A percentile compares a stretch with the other conserved stretches of the same genome.
phyloP scores from a whole-genome alignment of 1,139 yeast genomes.

The Kluyveromyces marxianus region DNA sequence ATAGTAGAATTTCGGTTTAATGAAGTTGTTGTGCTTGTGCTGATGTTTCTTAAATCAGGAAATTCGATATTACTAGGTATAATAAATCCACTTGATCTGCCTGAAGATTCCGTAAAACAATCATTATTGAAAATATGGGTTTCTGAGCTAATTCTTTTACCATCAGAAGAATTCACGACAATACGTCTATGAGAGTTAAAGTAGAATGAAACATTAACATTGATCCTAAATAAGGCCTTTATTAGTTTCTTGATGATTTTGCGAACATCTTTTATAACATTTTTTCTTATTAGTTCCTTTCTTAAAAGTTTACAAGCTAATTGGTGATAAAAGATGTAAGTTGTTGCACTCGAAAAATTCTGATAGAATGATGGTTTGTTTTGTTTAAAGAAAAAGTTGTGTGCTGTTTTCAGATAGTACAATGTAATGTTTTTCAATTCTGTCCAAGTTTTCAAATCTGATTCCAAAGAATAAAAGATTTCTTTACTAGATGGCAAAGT shows the following conservation, averaged over 20 bases:
- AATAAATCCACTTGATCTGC: constrained; percentile 7
- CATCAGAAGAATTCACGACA: constrained; percentile 3
- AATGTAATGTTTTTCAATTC: constrained; percentile 41
- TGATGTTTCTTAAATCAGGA: constrained; percentile 16
- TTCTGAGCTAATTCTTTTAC: background rate
- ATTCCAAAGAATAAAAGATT: constrained; percentile 48
- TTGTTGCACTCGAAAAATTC: constrained; percentile 45
- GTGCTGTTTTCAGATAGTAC: constrained; percentile 39
- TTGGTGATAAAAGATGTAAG: constrained; percentile 41
- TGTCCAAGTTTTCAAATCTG: constrained; percentile 55
- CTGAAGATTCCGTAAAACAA: constrained; percentile 8
- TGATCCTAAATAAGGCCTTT: constrained; percentile 49
- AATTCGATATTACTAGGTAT: constrained; percentile 2
- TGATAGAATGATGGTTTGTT: constrained; percentile 45
- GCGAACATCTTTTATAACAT: constrained; percentile 40
- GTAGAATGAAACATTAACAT: constrained; percentile 51
- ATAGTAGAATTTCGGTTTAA: constrained; percentile 1
- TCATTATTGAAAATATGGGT: background rate
- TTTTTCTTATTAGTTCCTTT: constrained; percentile 40
- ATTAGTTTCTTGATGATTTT: constrained; percentile 45
- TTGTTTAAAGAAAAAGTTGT: constrained; percentile 42
- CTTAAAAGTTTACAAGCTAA: constrained; percentile 46
- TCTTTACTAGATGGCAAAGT: constrained; percentile 25
- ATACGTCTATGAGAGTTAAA: constrained; percentile 31
- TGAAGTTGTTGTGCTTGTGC: constrained; percentile 28